Evolutionary conservation across 2,329 filamentous ascomycete species (phyloP).

Genomic region (Xylaria sp.): DNA sequence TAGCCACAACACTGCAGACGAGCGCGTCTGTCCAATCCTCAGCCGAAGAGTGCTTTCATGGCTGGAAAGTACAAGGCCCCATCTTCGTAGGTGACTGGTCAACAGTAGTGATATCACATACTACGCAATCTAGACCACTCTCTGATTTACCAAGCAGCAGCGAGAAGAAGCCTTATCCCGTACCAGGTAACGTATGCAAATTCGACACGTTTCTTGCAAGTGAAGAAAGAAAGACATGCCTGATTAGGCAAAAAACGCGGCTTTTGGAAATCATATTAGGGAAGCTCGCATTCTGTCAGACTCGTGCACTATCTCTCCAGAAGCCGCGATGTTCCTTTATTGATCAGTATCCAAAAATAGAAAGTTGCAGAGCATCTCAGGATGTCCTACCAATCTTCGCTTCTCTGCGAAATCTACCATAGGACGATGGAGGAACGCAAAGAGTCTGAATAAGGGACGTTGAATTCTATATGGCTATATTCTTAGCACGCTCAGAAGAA

Average conservation of each 20-base stretch:
- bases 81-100: background rate
- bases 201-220: background rate
- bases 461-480: constrained; percentile 13
- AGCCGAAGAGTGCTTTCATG: background rate
- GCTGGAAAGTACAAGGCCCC: background rate
- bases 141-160: background rate
- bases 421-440: background rate
- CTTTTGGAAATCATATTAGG: constrained; percentile 5
- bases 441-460: constrained; percentile 2
- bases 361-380: background rate
- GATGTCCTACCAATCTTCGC: background rate
- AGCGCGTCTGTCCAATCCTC: constrained; percentile 2
- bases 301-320: background rate
- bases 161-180: background rate
- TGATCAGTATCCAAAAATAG: constrained; percentile 11
- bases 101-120: background rate
- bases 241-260: constrained; percentile 15
- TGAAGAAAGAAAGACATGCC: background rate
- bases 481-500: constrained; percentile 26
- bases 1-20: background rate
- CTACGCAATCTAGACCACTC: background rate
- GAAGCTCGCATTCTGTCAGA: background rate
- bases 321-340: background rate
- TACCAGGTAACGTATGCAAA: constrained; percentile 1
- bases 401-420: background rate